A percentile compares a stretch with the other conserved stretches of the same genome.
phyloP scores from a whole-genome alignment of 495 filamentous ascomycete genomes.

The Glarea lozoyensis region DNA sequence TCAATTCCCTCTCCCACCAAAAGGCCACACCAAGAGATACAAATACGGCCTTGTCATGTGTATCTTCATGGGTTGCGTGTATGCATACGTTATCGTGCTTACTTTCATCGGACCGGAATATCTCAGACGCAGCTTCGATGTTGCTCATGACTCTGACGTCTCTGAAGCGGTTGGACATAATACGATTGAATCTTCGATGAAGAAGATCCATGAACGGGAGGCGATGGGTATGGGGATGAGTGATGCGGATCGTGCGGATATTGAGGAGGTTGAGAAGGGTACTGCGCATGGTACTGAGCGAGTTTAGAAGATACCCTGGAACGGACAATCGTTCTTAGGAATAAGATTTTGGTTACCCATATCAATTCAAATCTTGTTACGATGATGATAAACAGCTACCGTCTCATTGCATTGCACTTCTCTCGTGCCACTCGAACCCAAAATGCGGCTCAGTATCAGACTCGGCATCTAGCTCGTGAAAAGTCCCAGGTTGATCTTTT shows the following conservation, averaged over 20 bases:
- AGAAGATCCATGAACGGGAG: constrained; percentile 10
- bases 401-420: no score
- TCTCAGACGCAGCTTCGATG: constrained; percentile 48
- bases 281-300: background rate
- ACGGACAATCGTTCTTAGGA: no score
- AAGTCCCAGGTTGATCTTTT: no score
- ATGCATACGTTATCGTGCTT: constrained; percentile 66
- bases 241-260: constrained; percentile 10
- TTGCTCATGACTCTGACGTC: constrained; percentile 48
- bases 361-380: no score
- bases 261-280: constrained; percentile 9
- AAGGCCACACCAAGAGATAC: constrained; percentile 46
- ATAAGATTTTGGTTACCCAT: no score
- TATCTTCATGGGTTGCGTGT: constrained; percentile 93
- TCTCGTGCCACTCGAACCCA: no score
- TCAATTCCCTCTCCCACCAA: constrained; percentile 63
- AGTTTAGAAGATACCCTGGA: no score
- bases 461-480: no score
- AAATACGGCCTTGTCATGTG: constrained; percentile 86
- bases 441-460: no score
- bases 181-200: constrained; percentile 21
- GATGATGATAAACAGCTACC: no score
- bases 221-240: constrained; percentile 7
- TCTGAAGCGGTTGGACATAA: constrained; percentile 36
- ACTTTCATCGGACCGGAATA: constrained; percentile 73